Percentiles rank a stretch among this genome's conserved stretches.
These are phyloP conservation scores for Cryptosporidium canis DNA, from an alignment of 169 alveolate species.

Conservation along the genomic window DNA sequence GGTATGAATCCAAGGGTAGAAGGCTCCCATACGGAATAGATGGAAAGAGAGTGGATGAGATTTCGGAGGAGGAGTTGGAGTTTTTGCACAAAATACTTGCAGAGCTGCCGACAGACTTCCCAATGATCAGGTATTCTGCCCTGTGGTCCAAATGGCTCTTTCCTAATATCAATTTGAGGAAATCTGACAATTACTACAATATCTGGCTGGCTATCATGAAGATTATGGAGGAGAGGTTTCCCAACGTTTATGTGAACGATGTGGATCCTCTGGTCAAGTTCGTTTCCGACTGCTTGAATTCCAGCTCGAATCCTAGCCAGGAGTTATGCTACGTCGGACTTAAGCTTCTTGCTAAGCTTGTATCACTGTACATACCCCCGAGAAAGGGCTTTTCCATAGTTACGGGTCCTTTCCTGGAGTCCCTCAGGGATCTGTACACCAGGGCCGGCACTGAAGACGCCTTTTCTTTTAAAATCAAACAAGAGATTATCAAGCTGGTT, in stretches of 20 bases:
- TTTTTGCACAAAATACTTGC: constrained; percentile 15
- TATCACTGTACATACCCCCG: constrained; percentile 37
- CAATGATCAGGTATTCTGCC: constrained; percentile 22
- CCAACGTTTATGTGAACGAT: constrained; percentile 11
- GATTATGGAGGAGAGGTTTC: constrained; percentile 17
- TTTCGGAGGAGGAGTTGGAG: constrained; percentile 15
- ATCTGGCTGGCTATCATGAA: constrained; percentile 25
- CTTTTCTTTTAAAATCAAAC: background rate
- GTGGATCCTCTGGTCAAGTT: background rate
- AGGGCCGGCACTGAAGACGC: background rate
- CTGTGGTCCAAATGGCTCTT: constrained; percentile 51
- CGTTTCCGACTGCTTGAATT: background rate
- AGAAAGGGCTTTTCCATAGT: constrained; percentile 35
- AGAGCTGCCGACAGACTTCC: constrained; percentile 48
- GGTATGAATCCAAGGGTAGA: constrained; percentile 66
- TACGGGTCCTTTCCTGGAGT: background rate
- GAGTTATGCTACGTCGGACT: background rate
- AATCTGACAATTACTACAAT: background rate
- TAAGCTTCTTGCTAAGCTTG: background rate
- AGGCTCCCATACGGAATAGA: constrained; percentile 15
- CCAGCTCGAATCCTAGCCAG: background rate
- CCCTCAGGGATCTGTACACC: background rate
- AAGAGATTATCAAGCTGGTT: background rate
- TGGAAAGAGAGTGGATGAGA: background rate
- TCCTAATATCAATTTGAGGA: background rate